These are phyloP conservation scores for Nemania sp. DNA, from an alignment of 2,329 filamentous ascomycete species.

Conservation along the genomic window DNA sequence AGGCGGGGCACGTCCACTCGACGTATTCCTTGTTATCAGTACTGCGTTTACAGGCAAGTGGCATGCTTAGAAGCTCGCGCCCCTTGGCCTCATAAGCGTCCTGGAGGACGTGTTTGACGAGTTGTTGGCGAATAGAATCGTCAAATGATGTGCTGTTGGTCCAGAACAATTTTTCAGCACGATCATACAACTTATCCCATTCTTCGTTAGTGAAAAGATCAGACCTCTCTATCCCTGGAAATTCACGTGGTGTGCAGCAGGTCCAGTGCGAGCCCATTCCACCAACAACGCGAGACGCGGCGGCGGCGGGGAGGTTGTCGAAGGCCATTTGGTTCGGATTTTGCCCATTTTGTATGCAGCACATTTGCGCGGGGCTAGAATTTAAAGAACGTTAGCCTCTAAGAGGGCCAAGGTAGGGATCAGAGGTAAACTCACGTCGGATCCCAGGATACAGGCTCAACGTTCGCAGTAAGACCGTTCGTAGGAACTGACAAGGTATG, in stretches of 20 bases:
- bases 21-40: not conserved
- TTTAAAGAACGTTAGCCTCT: not conserved
- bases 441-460: slow-evolving; percentile 1
- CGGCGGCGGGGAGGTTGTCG: slow-evolving; percentile 36
- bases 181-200: slow-evolving; percentile 13
- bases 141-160: not conserved
- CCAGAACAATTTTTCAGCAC: not conserved
- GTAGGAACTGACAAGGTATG: not conserved
- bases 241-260: slow-evolving; percentile 36
- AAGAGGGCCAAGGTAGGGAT: not conserved
- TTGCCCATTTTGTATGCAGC: slow-evolving; percentile 3
- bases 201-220: slow-evolving; percentile 40
- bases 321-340: slow-evolving; percentile 29
- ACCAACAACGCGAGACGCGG: slow-evolving; percentile 43
- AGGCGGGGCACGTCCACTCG: slow-evolving; percentile 14
- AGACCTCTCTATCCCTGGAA: slow-evolving; percentile 25
- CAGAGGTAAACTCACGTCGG: slow-evolving; percentile 1
- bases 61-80: not conserved
- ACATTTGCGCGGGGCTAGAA: not conserved
- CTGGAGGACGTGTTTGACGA: not conserved
- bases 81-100: not conserved
- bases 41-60: not conserved
- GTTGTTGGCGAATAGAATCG: not conserved
- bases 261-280: slow-evolving; percentile 49
- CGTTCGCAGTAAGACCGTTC: not conserved